A percentile compares a stretch with the other conserved stretches of the same genome.
Conservation (phyloP, 2,329 filamentous ascomycete genomes). For the Fusarium ramigenum region DNA sequence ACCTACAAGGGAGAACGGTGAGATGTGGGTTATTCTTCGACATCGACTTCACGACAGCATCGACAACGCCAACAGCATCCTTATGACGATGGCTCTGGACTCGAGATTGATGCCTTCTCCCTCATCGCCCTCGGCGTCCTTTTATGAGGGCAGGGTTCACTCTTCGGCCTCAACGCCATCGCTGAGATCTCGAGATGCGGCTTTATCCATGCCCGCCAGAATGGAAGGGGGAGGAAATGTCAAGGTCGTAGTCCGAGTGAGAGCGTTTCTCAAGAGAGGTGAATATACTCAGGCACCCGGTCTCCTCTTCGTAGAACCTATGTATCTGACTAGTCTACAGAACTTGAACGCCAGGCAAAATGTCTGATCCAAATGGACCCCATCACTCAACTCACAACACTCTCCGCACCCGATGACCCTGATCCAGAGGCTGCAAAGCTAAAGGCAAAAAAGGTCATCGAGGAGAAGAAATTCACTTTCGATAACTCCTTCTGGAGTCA, state of each 20-base stretch:
- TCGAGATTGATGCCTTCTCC: constrained; percentile 56
- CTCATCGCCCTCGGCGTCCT: constrained; percentile 42
- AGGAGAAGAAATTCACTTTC: constrained; percentile 94
- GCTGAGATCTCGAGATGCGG: constrained; percentile 75
- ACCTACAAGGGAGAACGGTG: constrained; percentile 1
- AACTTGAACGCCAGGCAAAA: constrained; percentile 80
- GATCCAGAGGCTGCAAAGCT: constrained; percentile 63
- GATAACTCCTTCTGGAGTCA: constrained; percentile 99
- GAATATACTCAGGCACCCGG: constrained; percentile 33
- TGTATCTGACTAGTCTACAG: constrained; percentile 57
- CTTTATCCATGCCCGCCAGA: constrained; percentile 64
- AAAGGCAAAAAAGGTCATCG: constrained; percentile 77
- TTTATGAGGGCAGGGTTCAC: constrained; percentile 51
- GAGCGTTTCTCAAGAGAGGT: constrained; percentile 84
- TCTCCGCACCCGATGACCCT: constrained; percentile 73
- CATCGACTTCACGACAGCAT: constrained; percentile 53
- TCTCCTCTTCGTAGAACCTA: background rate
- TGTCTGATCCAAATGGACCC: constrained; percentile 95
- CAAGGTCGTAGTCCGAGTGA: constrained; percentile 81
- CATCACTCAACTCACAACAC: constrained; percentile 81
- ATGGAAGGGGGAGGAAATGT: constrained; percentile 79
- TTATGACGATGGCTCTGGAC: constrained; percentile 55
- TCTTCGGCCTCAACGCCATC: constrained; percentile 84
- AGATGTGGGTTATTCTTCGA: constrained; percentile 53
- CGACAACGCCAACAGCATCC: constrained; percentile 51